phyloP scores from a whole-genome alignment of 2,329 filamentous ascomycete genomes.

The Huntiella moniliformis region DNA sequence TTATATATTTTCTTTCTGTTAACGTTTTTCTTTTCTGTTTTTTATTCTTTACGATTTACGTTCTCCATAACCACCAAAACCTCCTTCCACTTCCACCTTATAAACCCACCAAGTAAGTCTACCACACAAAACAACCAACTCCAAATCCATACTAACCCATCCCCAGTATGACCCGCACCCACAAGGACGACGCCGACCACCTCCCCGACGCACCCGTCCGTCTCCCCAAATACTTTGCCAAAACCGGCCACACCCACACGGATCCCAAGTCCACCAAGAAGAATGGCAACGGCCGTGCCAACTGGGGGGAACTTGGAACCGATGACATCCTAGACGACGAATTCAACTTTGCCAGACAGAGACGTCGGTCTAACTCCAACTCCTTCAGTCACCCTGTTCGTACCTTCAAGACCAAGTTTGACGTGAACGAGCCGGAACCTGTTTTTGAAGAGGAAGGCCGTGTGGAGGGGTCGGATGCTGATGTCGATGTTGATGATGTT shows the following conservation, averaged over 20 bases:
- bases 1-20: background rate
- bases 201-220: constrained; percentile 75
- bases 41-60: background rate
- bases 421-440: constrained; percentile 71
- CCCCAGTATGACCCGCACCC: constrained; percentile 75
- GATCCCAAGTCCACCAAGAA: constrained; percentile 87
- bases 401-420: constrained; percentile 93
- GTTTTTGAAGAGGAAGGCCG: constrained; percentile 80
- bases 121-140: background rate
- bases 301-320: constrained; percentile 75
- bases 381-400: constrained; percentile 48
- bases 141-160: background rate
- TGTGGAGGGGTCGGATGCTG: constrained; percentile 27
- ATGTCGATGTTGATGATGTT: too few relatives aligned
- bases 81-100: background rate
- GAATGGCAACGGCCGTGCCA: constrained; percentile 77
- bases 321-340: constrained; percentile 67
- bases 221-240: constrained; percentile 83
- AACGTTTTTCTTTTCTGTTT: background rate
- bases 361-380: constrained; percentile 85
- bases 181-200: constrained; percentile 42
- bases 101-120: background rate
- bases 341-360: constrained; percentile 69
- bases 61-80: background rate
- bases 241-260: constrained; percentile 58